A percentile compares a stretch with the other conserved stretches of the same genome.
phyloP scores from a whole-genome alignment of 495 filamentous ascomycete genomes.

The Pyrenula massariospora region DNA sequence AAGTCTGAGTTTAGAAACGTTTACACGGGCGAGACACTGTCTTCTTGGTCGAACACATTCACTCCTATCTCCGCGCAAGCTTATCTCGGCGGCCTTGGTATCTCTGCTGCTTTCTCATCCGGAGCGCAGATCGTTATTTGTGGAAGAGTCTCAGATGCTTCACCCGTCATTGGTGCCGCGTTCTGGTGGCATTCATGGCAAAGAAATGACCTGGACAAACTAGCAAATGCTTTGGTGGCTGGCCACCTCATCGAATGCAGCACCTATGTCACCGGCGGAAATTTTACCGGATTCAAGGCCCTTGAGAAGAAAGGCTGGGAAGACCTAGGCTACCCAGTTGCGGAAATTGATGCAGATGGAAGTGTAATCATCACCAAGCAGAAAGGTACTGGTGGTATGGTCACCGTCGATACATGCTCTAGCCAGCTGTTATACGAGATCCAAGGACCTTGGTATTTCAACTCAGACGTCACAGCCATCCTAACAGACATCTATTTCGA shows the following conservation, averaged over 20 bases:
- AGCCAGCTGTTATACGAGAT: slow-evolving; percentile 49
- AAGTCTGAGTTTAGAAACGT: slow-evolving; percentile 34
- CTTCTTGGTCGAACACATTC: slow-evolving; percentile 29
- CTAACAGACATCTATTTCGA: slow-evolving; percentile 35
- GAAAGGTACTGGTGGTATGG: slow-evolving; percentile 18
- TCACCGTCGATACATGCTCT: slow-evolving; percentile 39
- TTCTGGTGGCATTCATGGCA: slow-evolving; percentile 38
- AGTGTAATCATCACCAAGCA: slow-evolving; percentile 34
- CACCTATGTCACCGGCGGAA: slow-evolving; percentile 42
- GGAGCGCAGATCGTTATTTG: slow-evolving; percentile 49
- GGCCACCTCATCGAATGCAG: slow-evolving; percentile 47
- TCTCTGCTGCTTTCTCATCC: slow-evolving; percentile 32
- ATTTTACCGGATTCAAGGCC: slow-evolving; percentile 44
- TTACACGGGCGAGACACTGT: slow-evolving; percentile 34
- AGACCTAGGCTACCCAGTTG: slow-evolving; percentile 46
- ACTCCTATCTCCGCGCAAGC: slow-evolving; percentile 42
- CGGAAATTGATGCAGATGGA: slow-evolving; percentile 40
- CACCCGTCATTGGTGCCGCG: slow-evolving; percentile 38
- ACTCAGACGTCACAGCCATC: slow-evolving; percentile 44
- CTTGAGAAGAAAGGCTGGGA: slow-evolving; percentile 29
- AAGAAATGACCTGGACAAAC: slow-evolving; percentile 27
- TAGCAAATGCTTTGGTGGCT: slow-evolving; percentile 40
- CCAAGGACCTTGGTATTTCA: slow-evolving; percentile 44
- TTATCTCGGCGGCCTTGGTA: slow-evolving; percentile 39
- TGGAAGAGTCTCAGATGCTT: slow-evolving; percentile 43